Conservation (phyloP, 805 yeast genomes). For the Hanseniaspora vineae region DNA sequence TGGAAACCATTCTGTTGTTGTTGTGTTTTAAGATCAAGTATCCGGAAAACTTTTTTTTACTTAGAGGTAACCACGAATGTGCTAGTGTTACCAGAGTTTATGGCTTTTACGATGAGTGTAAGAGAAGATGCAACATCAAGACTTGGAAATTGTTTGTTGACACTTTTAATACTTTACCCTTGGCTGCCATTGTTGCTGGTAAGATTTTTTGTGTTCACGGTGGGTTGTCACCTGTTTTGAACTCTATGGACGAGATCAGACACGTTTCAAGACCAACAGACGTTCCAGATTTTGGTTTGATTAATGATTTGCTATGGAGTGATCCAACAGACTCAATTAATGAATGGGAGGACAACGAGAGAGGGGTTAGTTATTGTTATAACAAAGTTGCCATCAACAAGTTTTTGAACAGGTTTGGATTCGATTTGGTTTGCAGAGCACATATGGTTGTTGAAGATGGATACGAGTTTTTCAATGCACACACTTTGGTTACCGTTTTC, state of each 20-base stretch:
- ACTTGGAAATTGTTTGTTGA: constrained; percentile 91
- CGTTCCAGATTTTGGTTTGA: constrained; percentile 64
- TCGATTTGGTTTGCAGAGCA: constrained; percentile 68
- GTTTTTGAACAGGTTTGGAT: constrained; percentile 50
- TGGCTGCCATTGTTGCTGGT: constrained; percentile 89
- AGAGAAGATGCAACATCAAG: constrained; percentile 77
- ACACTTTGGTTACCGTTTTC: constrained; percentile 65
- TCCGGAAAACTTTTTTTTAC: constrained; percentile 86
- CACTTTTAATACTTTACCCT: constrained; percentile 88
- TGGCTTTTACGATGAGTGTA: constrained; percentile 97
- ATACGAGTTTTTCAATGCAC: constrained; percentile 64
- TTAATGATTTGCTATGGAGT: constrained; percentile 73
- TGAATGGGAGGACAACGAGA: constrained; percentile 67
- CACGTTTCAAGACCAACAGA: constrained; percentile 68
- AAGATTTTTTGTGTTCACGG: constrained; percentile 88
- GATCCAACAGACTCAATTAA: constrained; percentile 49
- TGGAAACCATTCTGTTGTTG: constrained; percentile 80
- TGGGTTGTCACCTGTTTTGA: constrained; percentile 63
- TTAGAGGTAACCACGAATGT: constrained; percentile 95
- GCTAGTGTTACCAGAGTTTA: constrained; percentile 94
- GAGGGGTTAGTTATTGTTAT: constrained; percentile 73
- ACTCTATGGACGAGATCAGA: constrained; percentile 48
- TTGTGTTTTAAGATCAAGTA: constrained; percentile 91
- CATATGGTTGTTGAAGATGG: constrained; percentile 90
- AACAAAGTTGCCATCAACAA: constrained; percentile 55